phyloP scores from a whole-genome alignment of 2,329 filamentous ascomycete genomes.

The Leptographium flavum region DNA sequence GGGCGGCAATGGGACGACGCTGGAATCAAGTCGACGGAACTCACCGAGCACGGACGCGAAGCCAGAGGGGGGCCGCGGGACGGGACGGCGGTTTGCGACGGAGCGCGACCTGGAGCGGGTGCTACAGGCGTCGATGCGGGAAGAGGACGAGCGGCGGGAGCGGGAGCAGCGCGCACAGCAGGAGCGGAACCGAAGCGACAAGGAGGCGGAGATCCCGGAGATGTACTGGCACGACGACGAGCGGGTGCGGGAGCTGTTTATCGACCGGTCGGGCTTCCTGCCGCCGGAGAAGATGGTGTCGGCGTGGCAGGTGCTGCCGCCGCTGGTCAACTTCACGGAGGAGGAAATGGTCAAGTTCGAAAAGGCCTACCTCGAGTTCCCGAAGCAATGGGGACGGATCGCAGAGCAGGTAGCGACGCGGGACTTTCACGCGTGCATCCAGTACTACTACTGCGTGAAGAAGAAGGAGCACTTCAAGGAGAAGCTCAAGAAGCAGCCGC shows the following conservation, averaged over 20 bases:
- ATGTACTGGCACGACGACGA: constrained; percentile 53
- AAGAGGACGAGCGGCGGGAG: constrained; percentile 56
- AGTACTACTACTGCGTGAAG: constrained; percentile 75
- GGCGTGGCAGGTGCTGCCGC: constrained; percentile 58
- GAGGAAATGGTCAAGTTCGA: constrained; percentile 60
- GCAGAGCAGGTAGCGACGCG: constrained; percentile 52
- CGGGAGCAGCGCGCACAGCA: constrained; percentile 49
- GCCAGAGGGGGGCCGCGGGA: constrained; percentile 39
- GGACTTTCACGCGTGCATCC: constrained; percentile 67
- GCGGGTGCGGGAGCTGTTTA: constrained; percentile 41
- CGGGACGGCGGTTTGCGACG: constrained; percentile 46
- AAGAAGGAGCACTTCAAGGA: constrained; percentile 64
- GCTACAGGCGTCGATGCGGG: constrained; percentile 55
- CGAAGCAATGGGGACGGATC: constrained; percentile 73
- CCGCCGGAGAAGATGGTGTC: constrained; percentile 52
- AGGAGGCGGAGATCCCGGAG: constrained; percentile 60
- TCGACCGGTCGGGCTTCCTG: constrained; percentile 51
- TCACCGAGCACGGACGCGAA: constrained; percentile 28
- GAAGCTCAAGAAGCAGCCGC: constrained; percentile 52
- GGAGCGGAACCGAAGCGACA: constrained; percentile 59
- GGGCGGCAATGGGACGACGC: constrained; percentile 20
- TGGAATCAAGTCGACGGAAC: constrained; percentile 12
- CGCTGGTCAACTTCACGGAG: constrained; percentile 59
- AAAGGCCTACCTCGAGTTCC: constrained; percentile 57
- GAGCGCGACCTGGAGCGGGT: constrained; percentile 62